Evolutionary conservation across 495 filamentous ascomycete genomes (phyloP), one percentile per base, ranked within the genome.

Genomic region (Tricharina praecox): DNA sequence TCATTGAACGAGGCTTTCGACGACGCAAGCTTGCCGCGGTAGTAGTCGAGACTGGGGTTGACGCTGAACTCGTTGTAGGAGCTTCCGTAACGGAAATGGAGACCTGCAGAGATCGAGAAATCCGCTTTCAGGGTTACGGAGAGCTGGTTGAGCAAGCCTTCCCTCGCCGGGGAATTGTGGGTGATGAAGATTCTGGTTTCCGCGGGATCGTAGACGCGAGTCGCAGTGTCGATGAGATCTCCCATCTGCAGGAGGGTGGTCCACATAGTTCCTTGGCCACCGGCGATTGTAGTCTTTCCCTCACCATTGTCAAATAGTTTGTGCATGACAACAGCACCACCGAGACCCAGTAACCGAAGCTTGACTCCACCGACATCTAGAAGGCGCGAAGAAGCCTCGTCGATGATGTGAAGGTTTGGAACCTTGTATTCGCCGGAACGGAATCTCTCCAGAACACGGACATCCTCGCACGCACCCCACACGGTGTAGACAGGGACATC

Each of bases 61-160:
- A 99, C 92, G 55, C 85, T 93, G 67, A 96, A 99, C 58, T 99
- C 92, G 66, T 99, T 99, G 70, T 99, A 99, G 3, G 92, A 96
- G 60, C 87, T 95, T 42, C 92, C 92, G 54, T 99, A 99, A 28
- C 92, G 73, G 80, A 99, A 99, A 67, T 99, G 92, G 16, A 99
- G 76, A 55, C 90, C 90, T 45, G 92, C 92, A 13, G 92, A 96
- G 52, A 99, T 76, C 3, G 92, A 99, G 62, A 99, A 99, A 63
- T 99, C 92, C 9, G 90, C 88, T 66, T 99, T 99, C 25, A 99
- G 76, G 8, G 83, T 90, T 28, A 99, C 92, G 2, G 92, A 94
- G 7, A 99, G 77, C 68, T 99, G 92, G 64, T 99, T 99, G 45
- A 99, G 68, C 59, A 99, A 81, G 46, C 92, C 90, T 64, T 99